phyloP scores from a whole-genome alignment of 768 basidiomycete species.

The Lyophyllum shimeji region DNA sequence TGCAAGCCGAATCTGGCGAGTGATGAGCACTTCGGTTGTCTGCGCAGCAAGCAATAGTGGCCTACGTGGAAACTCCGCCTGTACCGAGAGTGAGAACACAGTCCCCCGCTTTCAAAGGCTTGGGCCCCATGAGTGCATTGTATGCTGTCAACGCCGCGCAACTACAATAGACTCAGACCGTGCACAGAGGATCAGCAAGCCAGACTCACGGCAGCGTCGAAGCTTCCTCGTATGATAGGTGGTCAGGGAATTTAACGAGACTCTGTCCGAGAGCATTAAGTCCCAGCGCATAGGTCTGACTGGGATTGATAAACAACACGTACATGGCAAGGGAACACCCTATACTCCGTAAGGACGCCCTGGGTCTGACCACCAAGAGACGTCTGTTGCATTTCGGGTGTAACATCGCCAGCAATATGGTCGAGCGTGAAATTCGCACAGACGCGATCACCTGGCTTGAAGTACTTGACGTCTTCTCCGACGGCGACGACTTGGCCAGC shows the following conservation, averaged over 20 bases:
- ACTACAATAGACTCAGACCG: constrained; percentile 21
- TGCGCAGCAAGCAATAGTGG: not conserved
- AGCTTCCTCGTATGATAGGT: constrained; percentile 63
- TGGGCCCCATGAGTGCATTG: constrained; percentile 51
- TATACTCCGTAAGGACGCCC: constrained; percentile 56
- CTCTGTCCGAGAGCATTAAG: not conserved
- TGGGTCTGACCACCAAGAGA: constrained; percentile 46
- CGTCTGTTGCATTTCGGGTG: constrained; percentile 30
- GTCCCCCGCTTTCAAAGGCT: constrained; percentile 57
- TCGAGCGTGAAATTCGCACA: constrained; percentile 51
- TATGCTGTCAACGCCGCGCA: constrained; percentile 67
- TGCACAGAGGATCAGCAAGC: not conserved
- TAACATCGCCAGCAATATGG: constrained; percentile 45
- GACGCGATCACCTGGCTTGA: constrained; percentile 56
- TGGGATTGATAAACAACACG: not conserved
- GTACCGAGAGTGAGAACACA: constrained; percentile 52
- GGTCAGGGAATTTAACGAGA: constrained; percentile 12
- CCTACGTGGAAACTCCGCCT: constrained; percentile 51
- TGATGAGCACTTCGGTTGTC: not conserved
- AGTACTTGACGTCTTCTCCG: constrained; percentile 42
- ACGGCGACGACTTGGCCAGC: constrained; percentile 57
- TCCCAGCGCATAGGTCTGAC: not conserved
- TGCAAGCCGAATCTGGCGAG: constrained; percentile 49
- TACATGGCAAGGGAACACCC: constrained; percentile 45
- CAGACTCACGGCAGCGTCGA: constrained; percentile 57